These are phyloP conservation scores for Lecanicillium sp. DNA, from an alignment of 2,329 filamentous ascomycete genomes.

Conservation along the genomic window DNA sequence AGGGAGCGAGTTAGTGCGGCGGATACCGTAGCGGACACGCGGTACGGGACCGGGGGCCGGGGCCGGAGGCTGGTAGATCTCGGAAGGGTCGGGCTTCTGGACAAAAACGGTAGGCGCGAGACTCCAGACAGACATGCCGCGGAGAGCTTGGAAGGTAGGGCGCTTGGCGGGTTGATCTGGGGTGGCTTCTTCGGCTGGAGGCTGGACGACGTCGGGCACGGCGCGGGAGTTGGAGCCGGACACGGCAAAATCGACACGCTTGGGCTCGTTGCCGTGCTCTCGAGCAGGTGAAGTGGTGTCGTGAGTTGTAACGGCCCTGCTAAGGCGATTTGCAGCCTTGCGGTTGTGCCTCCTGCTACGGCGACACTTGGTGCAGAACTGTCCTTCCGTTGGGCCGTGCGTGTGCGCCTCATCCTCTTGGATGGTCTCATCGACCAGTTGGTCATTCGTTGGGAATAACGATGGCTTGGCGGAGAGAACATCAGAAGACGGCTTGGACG, in stretches of 20 bases:
- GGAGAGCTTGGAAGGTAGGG: constrained; percentile 49
- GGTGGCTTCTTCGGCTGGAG: neutral
- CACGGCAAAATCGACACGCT: constrained; percentile 54
- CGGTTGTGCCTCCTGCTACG: constrained; percentile 31
- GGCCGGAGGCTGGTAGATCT: constrained; percentile 24
- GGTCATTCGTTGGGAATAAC: constrained; percentile 28
- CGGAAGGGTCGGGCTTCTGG: constrained; percentile 32
- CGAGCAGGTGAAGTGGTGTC: constrained; percentile 17
- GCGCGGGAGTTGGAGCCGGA: constrained; percentile 8
- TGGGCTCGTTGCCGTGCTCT: constrained; percentile 36
- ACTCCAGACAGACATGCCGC: constrained; percentile 58
- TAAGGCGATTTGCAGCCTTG: no score
- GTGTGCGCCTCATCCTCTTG: constrained; percentile 38
- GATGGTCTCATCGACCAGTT: constrained; percentile 38
- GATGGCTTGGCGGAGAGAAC: constrained; percentile 32
- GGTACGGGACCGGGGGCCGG: constrained; percentile 40
- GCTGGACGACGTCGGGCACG: neutral
- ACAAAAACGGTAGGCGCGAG: constrained; percentile 67
- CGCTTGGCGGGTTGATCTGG: constrained; percentile 15
- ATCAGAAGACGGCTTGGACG: constrained; percentile 33
- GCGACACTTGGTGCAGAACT: constrained; percentile 32
- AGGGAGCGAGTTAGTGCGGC: constrained; percentile 68
- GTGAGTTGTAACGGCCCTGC: constrained; percentile 32
- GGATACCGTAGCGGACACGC: constrained; percentile 57
- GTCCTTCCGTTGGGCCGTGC: constrained; percentile 28